A percentile compares a stretch with the other conserved stretches of the same genome.
Conservation (phyloP, 371 early-diverging fungal species). For the Mortierella polycephala region DNA sequence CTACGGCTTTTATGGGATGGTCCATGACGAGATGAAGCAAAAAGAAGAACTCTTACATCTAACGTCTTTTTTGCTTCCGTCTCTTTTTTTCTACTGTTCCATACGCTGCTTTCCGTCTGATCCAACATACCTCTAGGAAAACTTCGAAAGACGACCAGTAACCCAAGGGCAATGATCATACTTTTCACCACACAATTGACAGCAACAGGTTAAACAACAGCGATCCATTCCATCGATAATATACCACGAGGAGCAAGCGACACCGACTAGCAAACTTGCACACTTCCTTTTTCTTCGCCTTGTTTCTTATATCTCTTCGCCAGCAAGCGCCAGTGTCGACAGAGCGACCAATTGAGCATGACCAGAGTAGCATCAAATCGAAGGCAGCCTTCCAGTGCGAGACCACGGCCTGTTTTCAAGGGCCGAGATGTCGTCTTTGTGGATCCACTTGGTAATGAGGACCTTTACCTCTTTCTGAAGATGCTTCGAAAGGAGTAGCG, state of each 20-base stretch:
- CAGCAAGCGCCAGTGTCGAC: no score
- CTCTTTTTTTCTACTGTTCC: background rate
- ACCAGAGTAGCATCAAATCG: constrained; percentile 46
- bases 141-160: background rate
- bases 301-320: no score
- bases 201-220: constrained; percentile 4
- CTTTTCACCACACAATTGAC: background rate
- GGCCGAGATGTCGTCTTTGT: constrained; percentile 67
- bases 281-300: background rate
- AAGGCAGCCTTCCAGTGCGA: constrained; percentile 32
- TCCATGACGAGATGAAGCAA: no score
- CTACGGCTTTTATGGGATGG: background rate
- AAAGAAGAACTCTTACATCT: background rate
- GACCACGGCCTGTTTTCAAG: constrained; percentile 51
- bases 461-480: background rate
- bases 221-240: background rate
- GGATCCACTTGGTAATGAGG: constrained; percentile 60
- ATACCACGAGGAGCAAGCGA: background rate
- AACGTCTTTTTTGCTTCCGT: background rate
- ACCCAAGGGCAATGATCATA: background rate
- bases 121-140: background rate
- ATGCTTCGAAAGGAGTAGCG: background rate
- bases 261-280: background rate
- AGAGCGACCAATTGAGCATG: constrained; percentile 36
- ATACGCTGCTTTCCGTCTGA: background rate